phyloP scores from a whole-genome alignment of 1,284 basidiomycete species.

The Gymnopus androsaceus region DNA sequence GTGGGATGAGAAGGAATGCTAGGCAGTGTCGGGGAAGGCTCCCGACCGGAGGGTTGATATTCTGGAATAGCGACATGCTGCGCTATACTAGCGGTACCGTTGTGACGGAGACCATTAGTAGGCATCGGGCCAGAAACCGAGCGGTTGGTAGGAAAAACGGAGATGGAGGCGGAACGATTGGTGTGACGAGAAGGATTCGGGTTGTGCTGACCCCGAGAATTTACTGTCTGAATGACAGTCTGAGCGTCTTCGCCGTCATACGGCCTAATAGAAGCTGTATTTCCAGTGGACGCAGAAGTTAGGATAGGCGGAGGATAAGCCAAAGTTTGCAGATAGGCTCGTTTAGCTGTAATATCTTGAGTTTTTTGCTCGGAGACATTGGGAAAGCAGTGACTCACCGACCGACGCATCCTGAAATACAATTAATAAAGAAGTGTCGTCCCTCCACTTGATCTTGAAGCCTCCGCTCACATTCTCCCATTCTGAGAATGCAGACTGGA shows the following conservation, averaged over 20 bases:
- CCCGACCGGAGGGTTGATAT: slow-evolving; percentile 49
- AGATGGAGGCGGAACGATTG: slow-evolving; percentile 69
- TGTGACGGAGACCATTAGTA: slow-evolving; percentile 41
- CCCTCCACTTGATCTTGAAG: slow-evolving; percentile 98
- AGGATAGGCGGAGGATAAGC: slow-evolving; percentile 81
- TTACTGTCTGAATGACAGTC: slow-evolving; percentile 86
- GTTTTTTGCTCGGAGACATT: not conserved
- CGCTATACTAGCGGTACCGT: slow-evolving; percentile 37
- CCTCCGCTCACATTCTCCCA: slow-evolving; percentile 88
- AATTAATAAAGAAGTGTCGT: slow-evolving; percentile 94
- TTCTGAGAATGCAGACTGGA: slow-evolving; percentile 87
- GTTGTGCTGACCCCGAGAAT: slow-evolving; percentile 67
- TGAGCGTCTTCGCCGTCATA: slow-evolving; percentile 96
- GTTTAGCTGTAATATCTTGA: slow-evolving; percentile 56
- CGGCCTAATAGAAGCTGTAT: slow-evolving; percentile 71
- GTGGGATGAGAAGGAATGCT: slow-evolving; percentile 78
- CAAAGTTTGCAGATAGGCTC: slow-evolving; percentile 88
- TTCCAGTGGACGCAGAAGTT: slow-evolving; percentile 53
- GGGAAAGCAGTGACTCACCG: slow-evolving; percentile 55
- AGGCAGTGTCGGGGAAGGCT: slow-evolving; percentile 81
- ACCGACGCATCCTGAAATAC: slow-evolving; percentile 88
- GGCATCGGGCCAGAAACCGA: slow-evolving; percentile 35
- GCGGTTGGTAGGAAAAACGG: slow-evolving; percentile 56
- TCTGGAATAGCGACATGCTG: slow-evolving; percentile 53
- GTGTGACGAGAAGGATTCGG: slow-evolving; percentile 65